A percentile compares a stretch with the other conserved stretches of the same genome.
Conservation (phyloP, 2,329 filamentous ascomycete genomes). For the Penicillium sp. region DNA sequence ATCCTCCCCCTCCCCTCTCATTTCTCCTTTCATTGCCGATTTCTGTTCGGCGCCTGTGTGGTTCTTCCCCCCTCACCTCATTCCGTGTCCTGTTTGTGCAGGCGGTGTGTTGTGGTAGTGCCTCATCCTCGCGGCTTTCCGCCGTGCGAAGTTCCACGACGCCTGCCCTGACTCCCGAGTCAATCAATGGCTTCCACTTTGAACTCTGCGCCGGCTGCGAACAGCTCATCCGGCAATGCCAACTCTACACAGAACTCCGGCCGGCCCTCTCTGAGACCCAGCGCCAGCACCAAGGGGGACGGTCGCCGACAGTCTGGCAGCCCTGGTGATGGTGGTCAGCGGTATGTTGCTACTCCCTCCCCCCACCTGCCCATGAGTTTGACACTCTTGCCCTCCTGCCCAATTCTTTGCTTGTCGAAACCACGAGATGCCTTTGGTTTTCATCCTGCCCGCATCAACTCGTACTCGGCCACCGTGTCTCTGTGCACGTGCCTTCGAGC, state of each 20-base stretch:
- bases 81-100: slow-evolving; percentile 29
- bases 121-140: slow-evolving; percentile 33
- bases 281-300: slow-evolving; percentile 51
- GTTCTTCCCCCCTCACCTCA: slow-evolving; percentile 13
- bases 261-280: slow-evolving; percentile 51
- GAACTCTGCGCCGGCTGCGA: slow-evolving; percentile 38
- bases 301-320: slow-evolving; percentile 57
- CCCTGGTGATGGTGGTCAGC: slow-evolving; percentile 54
- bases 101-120: slow-evolving; percentile 41
- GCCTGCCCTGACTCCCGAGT: slow-evolving; percentile 31
- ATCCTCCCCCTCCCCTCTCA: slow-evolving; percentile 8
- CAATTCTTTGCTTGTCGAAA: neutral
- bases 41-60: slow-evolving; percentile 5
- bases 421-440: slow-evolving; percentile 1
- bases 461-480: slow-evolving; percentile 2
- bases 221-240: slow-evolving; percentile 38
- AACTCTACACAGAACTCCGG: slow-evolving; percentile 38
- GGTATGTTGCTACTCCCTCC: slow-evolving; percentile 44
- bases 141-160: slow-evolving; percentile 38
- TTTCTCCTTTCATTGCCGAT: slow-evolving; percentile 4
- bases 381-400: neutral
- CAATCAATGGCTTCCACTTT: slow-evolving; percentile 43
- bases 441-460: slow-evolving; percentile 1
- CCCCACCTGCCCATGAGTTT: slow-evolving; percentile 4
- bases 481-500: slow-evolving; percentile 16